Conservation (phyloP, 1,284 basidiomycete species). For the Jaminaea rosea region DNA sequence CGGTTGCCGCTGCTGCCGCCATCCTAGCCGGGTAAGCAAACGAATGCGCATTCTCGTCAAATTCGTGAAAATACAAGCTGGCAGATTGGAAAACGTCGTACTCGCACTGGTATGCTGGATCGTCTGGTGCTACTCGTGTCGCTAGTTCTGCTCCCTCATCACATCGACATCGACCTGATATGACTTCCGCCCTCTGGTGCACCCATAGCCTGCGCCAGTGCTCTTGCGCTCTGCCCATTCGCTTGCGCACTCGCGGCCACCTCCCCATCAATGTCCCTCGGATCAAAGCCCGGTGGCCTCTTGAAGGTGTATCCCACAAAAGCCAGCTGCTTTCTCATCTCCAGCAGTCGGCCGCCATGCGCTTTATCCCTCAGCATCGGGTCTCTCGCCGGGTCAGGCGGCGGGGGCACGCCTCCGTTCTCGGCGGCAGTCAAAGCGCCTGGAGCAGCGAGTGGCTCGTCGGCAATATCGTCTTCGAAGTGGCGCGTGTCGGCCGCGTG, state of each 20-base stretch:
- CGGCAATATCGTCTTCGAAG: constrained; percentile 67
- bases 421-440: too few species aligned
- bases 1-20: too few species aligned
- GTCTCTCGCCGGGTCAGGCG: constrained; percentile 67
- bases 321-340: constrained; percentile 79
- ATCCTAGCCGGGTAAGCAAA: too few species aligned
- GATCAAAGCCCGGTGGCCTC: constrained; percentile 32
- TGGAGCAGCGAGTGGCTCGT: constrained; percentile 74
- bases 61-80: too few species aligned
- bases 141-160: not conserved
- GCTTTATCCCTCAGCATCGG: constrained; percentile 73
- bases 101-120: too few species aligned
- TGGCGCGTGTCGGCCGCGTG: constrained; percentile 44
- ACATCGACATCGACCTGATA: constrained; percentile 41
- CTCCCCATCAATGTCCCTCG: constrained; percentile 1
- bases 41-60: too few species aligned
- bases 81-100: too few species aligned
- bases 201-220: constrained; percentile 11
- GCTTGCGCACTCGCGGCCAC: constrained; percentile 1
- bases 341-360: constrained; percentile 74
- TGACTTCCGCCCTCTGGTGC: constrained; percentile 23
- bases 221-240: constrained; percentile 22
- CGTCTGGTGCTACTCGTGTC: too few species aligned
- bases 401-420: constrained; percentile 61
- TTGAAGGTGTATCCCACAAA: constrained; percentile 56